Percentiles rank a stretch among this genome's conserved stretches.
Evolutionary conservation across 2,329 filamentous ascomycete genomes (phyloP).

Genomic region (Xylaria sp.): DNA sequence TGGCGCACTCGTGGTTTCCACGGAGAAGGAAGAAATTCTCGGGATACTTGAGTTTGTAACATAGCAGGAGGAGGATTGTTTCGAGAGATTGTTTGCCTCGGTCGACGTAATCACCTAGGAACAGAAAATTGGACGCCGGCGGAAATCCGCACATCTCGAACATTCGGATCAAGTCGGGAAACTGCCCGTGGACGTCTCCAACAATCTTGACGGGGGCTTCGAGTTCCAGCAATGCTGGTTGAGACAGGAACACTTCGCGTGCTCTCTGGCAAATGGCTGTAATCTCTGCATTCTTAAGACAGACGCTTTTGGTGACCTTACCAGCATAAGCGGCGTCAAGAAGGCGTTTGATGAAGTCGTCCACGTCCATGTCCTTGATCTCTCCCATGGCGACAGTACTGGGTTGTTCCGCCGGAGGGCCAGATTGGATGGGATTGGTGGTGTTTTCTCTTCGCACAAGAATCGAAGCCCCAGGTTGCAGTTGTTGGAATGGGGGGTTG

Average conservation of each 20-base stretch:
- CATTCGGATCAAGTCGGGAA: constrained; percentile 91
- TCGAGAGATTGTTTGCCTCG: constrained; percentile 98
- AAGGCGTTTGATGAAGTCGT: constrained; percentile 93
- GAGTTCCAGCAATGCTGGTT: constrained; percentile 86
- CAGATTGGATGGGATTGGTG: constrained; percentile 56
- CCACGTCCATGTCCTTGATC: constrained; percentile 86
- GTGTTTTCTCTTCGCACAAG: constrained; percentile 73
- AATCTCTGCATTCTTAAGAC: constrained; percentile 96
- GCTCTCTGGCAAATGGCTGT: constrained; percentile 86
- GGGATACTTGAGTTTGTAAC: constrained; percentile 99
- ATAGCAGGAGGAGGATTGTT: constrained; percentile 92
- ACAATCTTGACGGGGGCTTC: constrained; percentile 97
- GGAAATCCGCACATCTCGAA: constrained; percentile 99
- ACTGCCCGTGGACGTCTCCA: constrained; percentile 93
- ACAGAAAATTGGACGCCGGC: constrained; percentile 85
- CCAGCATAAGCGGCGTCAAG: constrained; percentile 92
- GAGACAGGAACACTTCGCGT: constrained; percentile 81
- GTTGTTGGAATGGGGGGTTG: constrained; percentile 51
- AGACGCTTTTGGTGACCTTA: constrained; percentile 96
- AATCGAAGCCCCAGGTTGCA: constrained; percentile 76
- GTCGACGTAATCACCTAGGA: constrained; percentile 98
- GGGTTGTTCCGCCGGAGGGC: constrained; percentile 40
- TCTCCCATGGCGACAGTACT: constrained; percentile 68
- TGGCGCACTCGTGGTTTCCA: constrained; percentile 98
- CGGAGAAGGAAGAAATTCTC: constrained; percentile 99